phyloP scores from a whole-genome alignment of 163 green algal genomes.

The Smithsoniella earleae region DNA sequence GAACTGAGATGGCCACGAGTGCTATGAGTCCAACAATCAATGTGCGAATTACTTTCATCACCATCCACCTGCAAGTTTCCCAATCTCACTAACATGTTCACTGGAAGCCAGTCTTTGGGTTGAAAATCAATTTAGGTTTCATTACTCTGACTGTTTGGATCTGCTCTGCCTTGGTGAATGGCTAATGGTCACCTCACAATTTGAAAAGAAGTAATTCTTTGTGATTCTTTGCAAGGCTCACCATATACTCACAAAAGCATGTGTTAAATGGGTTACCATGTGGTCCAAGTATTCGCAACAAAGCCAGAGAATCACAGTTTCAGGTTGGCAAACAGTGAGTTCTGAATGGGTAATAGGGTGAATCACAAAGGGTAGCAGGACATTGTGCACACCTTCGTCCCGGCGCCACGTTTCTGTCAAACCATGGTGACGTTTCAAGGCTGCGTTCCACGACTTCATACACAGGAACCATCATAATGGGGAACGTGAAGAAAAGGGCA shows the following conservation, averaged over 20 bases:
- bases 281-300: too few species aligned
- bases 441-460: constrained; percentile 48
- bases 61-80: neutral
- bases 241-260: too few species aligned
- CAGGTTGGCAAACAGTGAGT: neutral
- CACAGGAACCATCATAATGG: constrained; percentile 44
- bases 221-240: too few species aligned
- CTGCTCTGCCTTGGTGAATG: too few species aligned
- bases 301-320: neutral
- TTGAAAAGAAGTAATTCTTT: too few species aligned
- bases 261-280: too few species aligned
- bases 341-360: neutral
- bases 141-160: too few species aligned
- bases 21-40: constrained; percentile 30
- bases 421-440: constrained; percentile 10
- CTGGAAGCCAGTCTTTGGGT: neutral
- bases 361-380: neutral
- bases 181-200: too few species aligned
- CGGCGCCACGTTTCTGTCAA: neutral
- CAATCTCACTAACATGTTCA: too few species aligned
- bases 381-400: neutral
- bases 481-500: constrained; percentile 52
- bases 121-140: too few species aligned
- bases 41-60: constrained; percentile 26
- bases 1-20: constrained; percentile 34